Percentiles rank a stretch among this genome's conserved stretches.
Conservation (phyloP, 1,139 yeast genomes). For the Blastobotrys aristatus region DNA sequence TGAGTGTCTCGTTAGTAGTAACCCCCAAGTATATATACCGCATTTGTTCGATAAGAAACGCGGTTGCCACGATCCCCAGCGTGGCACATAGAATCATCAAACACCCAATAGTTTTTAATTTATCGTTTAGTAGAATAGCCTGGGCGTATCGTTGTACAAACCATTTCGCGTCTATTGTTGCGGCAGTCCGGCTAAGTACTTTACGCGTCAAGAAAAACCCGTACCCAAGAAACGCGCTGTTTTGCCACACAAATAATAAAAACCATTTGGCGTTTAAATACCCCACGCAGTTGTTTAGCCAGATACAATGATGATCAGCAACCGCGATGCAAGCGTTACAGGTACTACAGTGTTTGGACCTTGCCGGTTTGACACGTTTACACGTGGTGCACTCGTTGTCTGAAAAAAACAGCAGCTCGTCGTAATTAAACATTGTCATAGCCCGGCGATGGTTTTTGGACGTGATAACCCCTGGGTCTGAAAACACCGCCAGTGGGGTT, state of each 20-base stretch:
- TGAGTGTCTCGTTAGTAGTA: conserved; percentile 83
- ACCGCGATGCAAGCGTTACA: conserved; percentile 65
- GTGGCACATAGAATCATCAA: conserved; percentile 49
- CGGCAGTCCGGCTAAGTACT: not conserved
- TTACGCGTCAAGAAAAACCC: conserved; percentile 47
- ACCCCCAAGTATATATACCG: conserved; percentile 68
- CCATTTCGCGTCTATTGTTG: not conserved
- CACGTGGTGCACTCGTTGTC: conserved; percentile 54
- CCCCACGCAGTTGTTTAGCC: conserved; percentile 92
- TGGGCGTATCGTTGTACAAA: conserved; percentile 1
- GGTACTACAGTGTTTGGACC: conserved; percentile 82
- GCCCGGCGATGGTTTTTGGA: conserved; percentile 26
- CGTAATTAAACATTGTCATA: conserved; percentile 40
- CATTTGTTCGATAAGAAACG: conserved; percentile 60
- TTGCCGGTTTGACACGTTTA: conserved; percentile 63
- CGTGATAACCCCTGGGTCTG: conserved; percentile 52
- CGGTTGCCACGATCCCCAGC: conserved; percentile 48
- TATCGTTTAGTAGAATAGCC: conserved; percentile 19
- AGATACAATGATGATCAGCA: conserved; percentile 91
- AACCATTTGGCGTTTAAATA: conserved; percentile 70
- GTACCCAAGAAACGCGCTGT: conserved; percentile 52
- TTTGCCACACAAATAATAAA: conserved; percentile 52
- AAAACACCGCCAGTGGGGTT: conserved; percentile 45
- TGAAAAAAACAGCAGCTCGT: conserved; percentile 55
- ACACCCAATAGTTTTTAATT: conserved; percentile 46